A percentile compares a stretch with the other conserved stretches of the same genome.
These are phyloP conservation scores for Solanum paucissectum DNA, from an alignment of 257 asterid genomes.

Conservation along the genomic window DNA sequence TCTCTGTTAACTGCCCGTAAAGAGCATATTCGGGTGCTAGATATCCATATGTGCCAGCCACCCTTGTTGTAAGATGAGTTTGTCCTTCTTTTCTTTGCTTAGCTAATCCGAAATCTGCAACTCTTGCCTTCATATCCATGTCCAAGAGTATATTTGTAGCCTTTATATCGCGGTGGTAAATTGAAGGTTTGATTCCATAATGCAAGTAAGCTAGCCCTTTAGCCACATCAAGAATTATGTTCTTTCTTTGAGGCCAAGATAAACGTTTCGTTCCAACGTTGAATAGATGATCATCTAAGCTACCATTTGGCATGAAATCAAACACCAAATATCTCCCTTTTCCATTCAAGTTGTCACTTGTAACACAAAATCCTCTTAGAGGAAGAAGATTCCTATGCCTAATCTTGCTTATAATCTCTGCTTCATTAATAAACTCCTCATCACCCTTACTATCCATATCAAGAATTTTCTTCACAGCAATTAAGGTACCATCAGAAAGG, in stretches of 20 bases:
- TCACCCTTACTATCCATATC: slow-evolving; percentile 34
- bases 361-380: slow-evolving; percentile 37
- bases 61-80: slow-evolving; percentile 47
- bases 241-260: slow-evolving; percentile 57
- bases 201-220: slow-evolving; percentile 55
- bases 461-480: slow-evolving; percentile 43
- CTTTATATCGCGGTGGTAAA: slow-evolving; percentile 51
- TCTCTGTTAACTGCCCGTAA: slow-evolving; percentile 51
- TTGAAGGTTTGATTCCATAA: slow-evolving; percentile 45
- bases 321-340: slow-evolving; percentile 37
- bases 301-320: slow-evolving; percentile 49
- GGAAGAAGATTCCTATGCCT: slow-evolving; percentile 50
- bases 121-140: slow-evolving; percentile 35
- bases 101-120: slow-evolving; percentile 55
- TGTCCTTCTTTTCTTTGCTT: slow-evolving; percentile 47
- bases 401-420: slow-evolving; percentile 48
- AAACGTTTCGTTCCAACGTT: neutral
- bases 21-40: slow-evolving; percentile 56
- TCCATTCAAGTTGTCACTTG: slow-evolving; percentile 33
- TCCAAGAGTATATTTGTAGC: slow-evolving; percentile 51
- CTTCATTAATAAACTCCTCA: slow-evolving; percentile 49
- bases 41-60: slow-evolving; percentile 59
- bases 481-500: slow-evolving; percentile 28
- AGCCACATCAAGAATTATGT: slow-evolving; percentile 48
- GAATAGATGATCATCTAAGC: slow-evolving; percentile 39